phyloP scores from a whole-genome alignment of 2,329 filamentous ascomycete species.

The Cladosporium sp. region DNA sequence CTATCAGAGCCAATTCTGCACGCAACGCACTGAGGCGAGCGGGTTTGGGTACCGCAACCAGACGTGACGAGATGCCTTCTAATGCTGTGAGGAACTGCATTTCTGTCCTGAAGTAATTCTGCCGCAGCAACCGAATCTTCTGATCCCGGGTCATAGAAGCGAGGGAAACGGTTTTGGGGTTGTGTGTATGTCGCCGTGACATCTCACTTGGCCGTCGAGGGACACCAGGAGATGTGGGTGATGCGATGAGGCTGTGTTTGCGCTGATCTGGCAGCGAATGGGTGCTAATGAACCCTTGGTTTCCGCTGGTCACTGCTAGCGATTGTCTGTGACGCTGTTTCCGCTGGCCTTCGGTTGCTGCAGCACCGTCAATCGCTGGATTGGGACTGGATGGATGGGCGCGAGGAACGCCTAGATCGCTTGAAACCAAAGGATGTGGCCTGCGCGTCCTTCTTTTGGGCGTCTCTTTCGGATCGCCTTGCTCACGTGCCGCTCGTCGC shows the following conservation, averaged over 20 bases:
- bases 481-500: slow-evolving; percentile 39
- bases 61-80: slow-evolving; percentile 78
- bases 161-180: slow-evolving; percentile 52
- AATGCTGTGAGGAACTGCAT: slow-evolving; percentile 76
- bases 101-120: slow-evolving; percentile 79
- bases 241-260: neutral
- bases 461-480: slow-evolving; percentile 24
- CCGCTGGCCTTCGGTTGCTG: neutral
- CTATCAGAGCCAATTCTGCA: slow-evolving; percentile 75
- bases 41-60: slow-evolving; percentile 76
- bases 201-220: slow-evolving; percentile 34
- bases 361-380: neutral
- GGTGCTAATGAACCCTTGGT: slow-evolving; percentile 29
- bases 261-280: slow-evolving; percentile 31
- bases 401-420: slow-evolving; percentile 8
- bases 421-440: slow-evolving; percentile 20
- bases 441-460: slow-evolving; percentile 32
- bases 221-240: slow-evolving; percentile 35
- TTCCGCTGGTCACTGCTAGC: slow-evolving; percentile 27
- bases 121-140: slow-evolving; percentile 67
- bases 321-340: slow-evolving; percentile 36
- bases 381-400: slow-evolving; percentile 14
- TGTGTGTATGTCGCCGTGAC: slow-evolving; percentile 54
- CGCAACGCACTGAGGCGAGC: slow-evolving; percentile 75
- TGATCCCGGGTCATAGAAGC: slow-evolving; percentile 61